Conservation (phyloP, 768 basidiomycete species). For the Botryobasidium botryosum region DNA sequence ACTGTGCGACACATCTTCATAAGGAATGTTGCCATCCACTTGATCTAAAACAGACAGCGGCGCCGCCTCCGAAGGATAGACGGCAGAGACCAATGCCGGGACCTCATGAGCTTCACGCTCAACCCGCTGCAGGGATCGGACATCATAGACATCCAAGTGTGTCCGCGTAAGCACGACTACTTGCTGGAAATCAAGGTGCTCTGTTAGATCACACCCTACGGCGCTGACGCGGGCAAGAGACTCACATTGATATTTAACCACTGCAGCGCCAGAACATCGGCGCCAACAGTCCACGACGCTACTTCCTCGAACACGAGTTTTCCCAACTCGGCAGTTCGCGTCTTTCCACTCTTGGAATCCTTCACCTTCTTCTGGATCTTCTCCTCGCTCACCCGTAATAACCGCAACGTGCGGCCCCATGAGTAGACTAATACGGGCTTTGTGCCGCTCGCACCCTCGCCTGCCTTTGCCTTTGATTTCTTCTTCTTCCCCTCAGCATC, state of each 20-base stretch:
- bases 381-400: conserved; percentile 47
- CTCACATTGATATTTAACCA: conserved; percentile 84
- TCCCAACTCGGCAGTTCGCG: conserved; percentile 41
- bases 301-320: conserved; percentile 44
- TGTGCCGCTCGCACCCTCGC: conserved; percentile 16
- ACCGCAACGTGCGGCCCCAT: conserved; percentile 55
- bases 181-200: conserved; percentile 36
- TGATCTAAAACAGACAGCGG: too few species aligned
- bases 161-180: conserved; percentile 39
- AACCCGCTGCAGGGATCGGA: conserved; percentile 35
- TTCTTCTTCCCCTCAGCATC: conserved; percentile 2
- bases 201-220: too few species aligned
- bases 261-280: conserved; percentile 53
- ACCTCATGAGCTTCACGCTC: conserved; percentile 47
- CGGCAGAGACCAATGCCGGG: conserved; percentile 24
- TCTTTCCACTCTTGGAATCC: conserved; percentile 43
- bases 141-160: conserved; percentile 54
- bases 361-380: conserved; percentile 25
- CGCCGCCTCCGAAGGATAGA: neutral
- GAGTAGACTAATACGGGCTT: conserved; percentile 64
- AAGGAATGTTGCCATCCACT: too few species aligned
- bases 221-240: conserved; percentile 14
- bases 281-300: conserved; percentile 41
- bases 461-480: conserved; percentile 14
- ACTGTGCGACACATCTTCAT: too few species aligned